A percentile compares a stretch with the other conserved stretches of the same genome.
Evolutionary conservation across 805 yeast genomes (phyloP).

Genomic region (Pichia rugopelliculosa): DNA sequence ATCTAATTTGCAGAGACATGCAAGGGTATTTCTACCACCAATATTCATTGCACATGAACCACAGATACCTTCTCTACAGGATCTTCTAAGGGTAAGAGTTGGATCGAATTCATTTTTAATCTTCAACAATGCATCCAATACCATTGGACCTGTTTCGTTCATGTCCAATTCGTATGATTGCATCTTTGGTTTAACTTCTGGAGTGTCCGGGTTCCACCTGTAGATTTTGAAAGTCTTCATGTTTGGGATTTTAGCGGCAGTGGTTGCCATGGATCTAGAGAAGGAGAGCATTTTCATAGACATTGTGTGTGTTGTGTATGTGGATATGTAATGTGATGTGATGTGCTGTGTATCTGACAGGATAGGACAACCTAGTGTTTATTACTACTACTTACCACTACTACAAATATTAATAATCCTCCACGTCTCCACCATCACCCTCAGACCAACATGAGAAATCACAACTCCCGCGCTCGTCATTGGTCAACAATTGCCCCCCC

Average conservation of each 20-base stretch:
- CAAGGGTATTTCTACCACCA: conserved; percentile 94
- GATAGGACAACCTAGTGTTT: too few species aligned
- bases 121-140: conserved; percentile 87
- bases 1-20: conserved; percentile 93
- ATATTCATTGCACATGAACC: conserved; percentile 99
- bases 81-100: conserved; percentile 92
- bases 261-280: conserved; percentile 38
- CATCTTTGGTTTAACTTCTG: conserved; percentile 83
- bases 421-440: too few species aligned
- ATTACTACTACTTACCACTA: too few species aligned
- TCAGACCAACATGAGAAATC: too few species aligned
- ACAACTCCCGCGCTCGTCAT: too few species aligned
- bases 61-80: conserved; percentile 99
- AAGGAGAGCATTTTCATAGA: conserved; percentile 1
- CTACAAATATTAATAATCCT: too few species aligned
- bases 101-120: conserved; percentile 96
- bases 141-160: conserved; percentile 95
- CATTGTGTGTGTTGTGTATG: not conserved
- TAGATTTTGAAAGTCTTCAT: conserved; percentile 84
- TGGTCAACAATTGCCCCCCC: too few species aligned
- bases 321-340: not conserved
- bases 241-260: conserved; percentile 51
- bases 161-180: conserved; percentile 79
- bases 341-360: too few species aligned
- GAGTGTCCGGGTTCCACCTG: conserved; percentile 98